Conservation (phyloP, 2,329 filamentous ascomycete species). For the Cercospora berteroae region DNA sequence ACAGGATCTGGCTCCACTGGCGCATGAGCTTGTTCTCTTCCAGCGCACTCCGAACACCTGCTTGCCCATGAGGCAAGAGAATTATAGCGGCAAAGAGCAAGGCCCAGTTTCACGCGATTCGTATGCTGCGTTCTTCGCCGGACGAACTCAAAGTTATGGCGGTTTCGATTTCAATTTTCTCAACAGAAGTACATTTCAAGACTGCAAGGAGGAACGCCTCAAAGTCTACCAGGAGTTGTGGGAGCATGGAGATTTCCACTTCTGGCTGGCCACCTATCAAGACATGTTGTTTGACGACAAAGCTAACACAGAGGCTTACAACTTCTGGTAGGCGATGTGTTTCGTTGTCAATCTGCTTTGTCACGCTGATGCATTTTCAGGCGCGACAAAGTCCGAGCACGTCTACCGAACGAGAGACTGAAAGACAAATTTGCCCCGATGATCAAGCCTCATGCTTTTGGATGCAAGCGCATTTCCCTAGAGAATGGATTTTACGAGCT, state of each 20-base stretch:
- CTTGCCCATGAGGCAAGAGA: conserved; percentile 47
- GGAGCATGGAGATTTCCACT: conserved; percentile 30
- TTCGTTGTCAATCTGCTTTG: too few species aligned
- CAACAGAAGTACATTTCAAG: not conserved
- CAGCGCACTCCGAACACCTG: conserved; percentile 63
- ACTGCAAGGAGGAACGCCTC: conserved; percentile 7
- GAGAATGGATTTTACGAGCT: conserved; percentile 49
- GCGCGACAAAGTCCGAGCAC: conserved; percentile 34
- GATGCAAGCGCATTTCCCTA: conserved; percentile 45
- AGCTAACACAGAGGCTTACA: conserved; percentile 52
- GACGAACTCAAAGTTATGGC: conserved; percentile 45
- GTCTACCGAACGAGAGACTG: conserved; percentile 53
- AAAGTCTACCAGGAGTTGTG: conserved; percentile 12
- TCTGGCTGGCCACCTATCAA: conserved; percentile 36
- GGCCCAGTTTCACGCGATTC: conserved; percentile 33
- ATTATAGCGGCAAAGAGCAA: not conserved
- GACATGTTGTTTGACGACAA: conserved; percentile 47
- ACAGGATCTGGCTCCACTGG: conserved; percentile 29
- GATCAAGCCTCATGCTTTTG: conserved; percentile 33
- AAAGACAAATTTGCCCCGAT: conserved; percentile 58
- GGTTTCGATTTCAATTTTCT: conserved; percentile 43
- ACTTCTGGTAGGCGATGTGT: conserved; percentile 40
- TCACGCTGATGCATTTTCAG: not conserved
- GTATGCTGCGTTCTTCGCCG: conserved; percentile 41
- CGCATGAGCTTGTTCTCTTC: conserved; percentile 53